Base-by-base conservation (phyloP, 2,329 filamentous ascomycete genomes). In the Metarhizium anisopliae region DNA sequence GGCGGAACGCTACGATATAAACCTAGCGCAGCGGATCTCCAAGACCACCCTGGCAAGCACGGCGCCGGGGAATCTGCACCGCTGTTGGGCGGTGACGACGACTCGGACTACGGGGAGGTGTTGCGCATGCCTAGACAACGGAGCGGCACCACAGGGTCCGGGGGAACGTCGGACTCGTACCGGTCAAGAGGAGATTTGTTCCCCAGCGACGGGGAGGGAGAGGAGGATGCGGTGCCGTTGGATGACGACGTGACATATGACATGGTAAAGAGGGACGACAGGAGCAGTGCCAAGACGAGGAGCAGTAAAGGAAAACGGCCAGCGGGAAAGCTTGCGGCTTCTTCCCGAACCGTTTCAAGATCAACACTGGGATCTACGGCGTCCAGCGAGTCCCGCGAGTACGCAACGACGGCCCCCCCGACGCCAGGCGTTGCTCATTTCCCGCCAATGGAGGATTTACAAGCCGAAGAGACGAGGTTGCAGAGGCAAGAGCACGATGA, bases 191-290 rank as follows among this genome's bases (percentile, higher is more conserved):
- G 91, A 2, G 93, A 97, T 71, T 75, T 97, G 13, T 94, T 96
- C 62, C 90, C 90, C 0, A 96, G 91, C 64, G 91, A 95, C 59
- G 83, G 80, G 50, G 83, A 86, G 64, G 90, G 92, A 54, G 90
- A 95, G 60, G 92, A 95, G 68, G 93, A 97, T 70, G 93, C 93
- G 1, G 83, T 96, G n/a, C 89, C 91, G 13, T 74, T 97, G 18
- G 90, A 93, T 63, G 93, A 96, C 66, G 92, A 96, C 66, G 95
- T 97, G 63, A 89, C 91, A 2, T 85, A 95, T 68, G 84, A 85
- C 3, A 77, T 96, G 59, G 86, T 91, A 58, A 82, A 87, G 53
- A 83, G 87, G 61, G 90, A 94, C 56, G 87, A 90, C 64, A 80
- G 81, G 50, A 86, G 85, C 61, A 91, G 87, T 63, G 68, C 67